Conservation (phyloP, 139 green algal genomes). For the Chlamydomonas schloesseri region DNA sequence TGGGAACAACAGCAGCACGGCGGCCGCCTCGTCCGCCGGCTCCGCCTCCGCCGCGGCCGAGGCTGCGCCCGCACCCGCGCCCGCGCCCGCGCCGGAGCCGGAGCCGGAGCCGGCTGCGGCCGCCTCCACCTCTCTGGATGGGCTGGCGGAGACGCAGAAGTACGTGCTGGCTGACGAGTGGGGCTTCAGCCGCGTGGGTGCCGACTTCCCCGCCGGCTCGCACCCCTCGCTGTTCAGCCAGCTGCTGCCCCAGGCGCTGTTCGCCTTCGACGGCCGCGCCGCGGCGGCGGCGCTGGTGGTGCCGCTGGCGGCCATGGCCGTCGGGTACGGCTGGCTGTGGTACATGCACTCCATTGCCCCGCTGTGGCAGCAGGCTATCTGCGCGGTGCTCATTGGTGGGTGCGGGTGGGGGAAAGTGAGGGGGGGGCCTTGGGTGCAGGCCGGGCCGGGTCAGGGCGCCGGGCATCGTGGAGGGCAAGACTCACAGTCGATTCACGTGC, state of each 20-base stretch:
- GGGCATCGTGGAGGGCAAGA: too few species aligned
- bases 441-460: too few species aligned
- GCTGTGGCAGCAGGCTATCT: constrained; percentile 55
- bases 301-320: constrained; percentile 53
- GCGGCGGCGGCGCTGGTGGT: constrained; percentile 10
- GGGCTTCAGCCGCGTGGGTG: constrained; percentile 50
- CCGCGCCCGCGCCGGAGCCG: not conserved
- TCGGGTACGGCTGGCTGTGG: constrained; percentile 60
- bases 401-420: too few species aligned
- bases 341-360: constrained; percentile 64
- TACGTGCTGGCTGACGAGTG: constrained; percentile 52
- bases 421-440: too few species aligned
- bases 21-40: too few species aligned
- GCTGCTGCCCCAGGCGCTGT: constrained; percentile 18
- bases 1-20: too few species aligned
- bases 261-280: not conserved
- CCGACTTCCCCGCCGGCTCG: constrained; percentile 40
- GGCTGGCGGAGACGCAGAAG: constrained; percentile 28
- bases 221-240: not conserved
- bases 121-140: not conserved
- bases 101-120: too few species aligned
- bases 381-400: constrained; percentile 49
- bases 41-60: too few species aligned
- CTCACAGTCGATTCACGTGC: too few species aligned
- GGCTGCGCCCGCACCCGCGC: too few species aligned